A percentile compares a stretch with the other conserved stretches of the same genome.
phyloP scores from a whole-genome alignment of 768 basidiomycete species.

The Agaricus blazei region DNA sequence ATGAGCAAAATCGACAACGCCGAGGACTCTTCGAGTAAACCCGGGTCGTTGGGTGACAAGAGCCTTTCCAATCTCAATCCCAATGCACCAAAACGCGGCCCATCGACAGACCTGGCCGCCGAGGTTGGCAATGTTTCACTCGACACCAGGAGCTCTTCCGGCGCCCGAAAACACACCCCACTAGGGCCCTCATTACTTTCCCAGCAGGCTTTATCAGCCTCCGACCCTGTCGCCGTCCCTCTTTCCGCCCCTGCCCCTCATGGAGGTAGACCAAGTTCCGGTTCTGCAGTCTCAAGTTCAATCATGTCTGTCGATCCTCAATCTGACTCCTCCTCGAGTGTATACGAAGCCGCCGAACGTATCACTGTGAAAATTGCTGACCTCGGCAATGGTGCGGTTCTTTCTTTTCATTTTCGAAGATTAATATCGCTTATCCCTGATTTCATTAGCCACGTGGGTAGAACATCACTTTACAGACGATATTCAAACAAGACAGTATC shows the following conservation, averaged over 20 bases:
- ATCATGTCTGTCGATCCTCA: conserved; percentile 30
- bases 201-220: conserved; percentile 52
- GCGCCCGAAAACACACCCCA: conserved; percentile 17
- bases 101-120: conserved; percentile 29
- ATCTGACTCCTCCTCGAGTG: conserved; percentile 22
- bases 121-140: conserved; percentile 36
- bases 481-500: conserved; percentile 95
- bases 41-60: conserved; percentile 6
- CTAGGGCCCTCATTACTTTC: conserved; percentile 69
- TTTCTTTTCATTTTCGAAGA: not conserved
- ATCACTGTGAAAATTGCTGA: conserved; percentile 99
- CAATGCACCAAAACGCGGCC: conserved; percentile 15
- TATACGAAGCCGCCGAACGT: conserved; percentile 26
- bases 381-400: conserved; percentile 78
- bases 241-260: not conserved
- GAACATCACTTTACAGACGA: conserved; percentile 99
- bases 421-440: not conserved
- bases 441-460: conserved; percentile 65
- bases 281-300: conserved; percentile 18
- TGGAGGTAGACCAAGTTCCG: conserved; percentile 12
- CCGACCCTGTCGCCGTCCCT: conserved; percentile 22
- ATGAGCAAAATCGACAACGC: conserved; percentile 84
- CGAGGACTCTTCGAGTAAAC: conserved; percentile 21
- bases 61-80: not conserved
- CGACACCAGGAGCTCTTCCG: conserved; percentile 25